Conservation (phyloP, 164 flowering plant species). For the Echeveria elegans region DNA sequence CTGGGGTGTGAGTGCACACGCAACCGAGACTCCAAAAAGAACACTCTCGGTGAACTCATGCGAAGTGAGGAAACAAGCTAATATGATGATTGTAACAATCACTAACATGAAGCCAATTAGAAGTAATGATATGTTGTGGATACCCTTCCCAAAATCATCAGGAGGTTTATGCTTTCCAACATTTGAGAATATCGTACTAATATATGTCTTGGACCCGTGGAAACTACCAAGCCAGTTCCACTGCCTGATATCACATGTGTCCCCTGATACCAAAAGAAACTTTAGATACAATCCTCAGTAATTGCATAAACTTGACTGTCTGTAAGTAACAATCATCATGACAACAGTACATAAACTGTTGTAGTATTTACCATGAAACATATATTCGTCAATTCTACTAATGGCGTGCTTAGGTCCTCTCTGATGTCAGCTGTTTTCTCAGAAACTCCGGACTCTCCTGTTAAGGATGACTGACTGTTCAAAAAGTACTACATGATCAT, state of each 20-base stretch:
- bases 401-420: conserved; percentile 53
- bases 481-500: conserved; percentile 36
- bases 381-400: conserved; percentile 65
- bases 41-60: conserved; percentile 27
- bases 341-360: too few relatives aligned
- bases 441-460: conserved; percentile 63
- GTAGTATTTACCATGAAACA: conserved; percentile 86
- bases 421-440: conserved; percentile 54
- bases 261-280: conserved; percentile 53
- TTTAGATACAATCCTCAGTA: too few relatives aligned
- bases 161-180: conserved; percentile 50
- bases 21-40: conserved; percentile 61
- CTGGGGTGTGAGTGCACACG: conserved; percentile 72
- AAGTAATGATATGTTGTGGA: conserved; percentile 42
- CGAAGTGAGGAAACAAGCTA: conserved; percentile 30
- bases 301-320: background rate
- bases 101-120: conserved; percentile 49
- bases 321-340: too few relatives aligned
- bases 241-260: conserved; percentile 69
- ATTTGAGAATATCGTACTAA: conserved; percentile 59
- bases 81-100: conserved; percentile 34
- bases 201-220: conserved; percentile 78
- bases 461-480: conserved; percentile 79
- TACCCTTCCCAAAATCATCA: conserved; percentile 49
- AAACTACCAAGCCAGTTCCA: conserved; percentile 68